Evolutionary conservation across 2,329 filamentous ascomycete species (phyloP).

Genomic region (Fusarium sp.): DNA sequence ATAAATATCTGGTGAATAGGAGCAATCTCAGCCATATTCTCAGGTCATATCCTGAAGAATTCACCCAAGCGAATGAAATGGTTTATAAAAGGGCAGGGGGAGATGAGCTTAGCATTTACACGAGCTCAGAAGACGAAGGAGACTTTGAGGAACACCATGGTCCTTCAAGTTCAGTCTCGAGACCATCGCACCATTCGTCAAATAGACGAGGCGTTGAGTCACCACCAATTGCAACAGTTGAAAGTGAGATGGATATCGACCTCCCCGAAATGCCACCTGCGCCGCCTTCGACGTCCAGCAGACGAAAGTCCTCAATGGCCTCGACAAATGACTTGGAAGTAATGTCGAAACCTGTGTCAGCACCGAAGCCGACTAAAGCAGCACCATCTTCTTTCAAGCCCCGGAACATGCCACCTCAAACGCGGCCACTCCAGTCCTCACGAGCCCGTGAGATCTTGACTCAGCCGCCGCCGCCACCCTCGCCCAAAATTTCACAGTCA

Average conservation of each 20-base stretch:
- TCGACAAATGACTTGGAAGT: not conserved
- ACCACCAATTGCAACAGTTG: slow-evolving; percentile 3
- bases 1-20: slow-evolving; percentile 53
- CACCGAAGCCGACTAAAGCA: not conserved
- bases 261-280: slow-evolving; percentile 5
- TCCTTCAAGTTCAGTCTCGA: not conserved
- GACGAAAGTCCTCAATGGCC: slow-evolving; percentile 2
- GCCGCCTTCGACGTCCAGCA: slow-evolving; percentile 1
- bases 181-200: not conserved
- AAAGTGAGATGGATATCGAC: slow-evolving; percentile 40
- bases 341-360: not conserved
- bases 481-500: slow-evolving; percentile 33
- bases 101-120: slow-evolving; percentile 31
- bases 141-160: slow-evolving; percentile 6
- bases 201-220: not conserved
- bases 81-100: slow-evolving; percentile 23
- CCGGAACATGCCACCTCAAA: not conserved
- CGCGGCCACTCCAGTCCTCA: slow-evolving; percentile 21
- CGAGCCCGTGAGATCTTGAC: slow-evolving; percentile 18
- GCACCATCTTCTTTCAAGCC: not conserved
- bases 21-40: slow-evolving; percentile 54
- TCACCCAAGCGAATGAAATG: slow-evolving; percentile 37
- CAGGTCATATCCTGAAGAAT: slow-evolving; percentile 52
- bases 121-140: slow-evolving; percentile 29
- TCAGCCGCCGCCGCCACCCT: slow-evolving; percentile 31